These are phyloP conservation scores for Melaleuca alternifolia DNA, from an alignment of 345 rosid species.

Conservation along the genomic window DNA sequence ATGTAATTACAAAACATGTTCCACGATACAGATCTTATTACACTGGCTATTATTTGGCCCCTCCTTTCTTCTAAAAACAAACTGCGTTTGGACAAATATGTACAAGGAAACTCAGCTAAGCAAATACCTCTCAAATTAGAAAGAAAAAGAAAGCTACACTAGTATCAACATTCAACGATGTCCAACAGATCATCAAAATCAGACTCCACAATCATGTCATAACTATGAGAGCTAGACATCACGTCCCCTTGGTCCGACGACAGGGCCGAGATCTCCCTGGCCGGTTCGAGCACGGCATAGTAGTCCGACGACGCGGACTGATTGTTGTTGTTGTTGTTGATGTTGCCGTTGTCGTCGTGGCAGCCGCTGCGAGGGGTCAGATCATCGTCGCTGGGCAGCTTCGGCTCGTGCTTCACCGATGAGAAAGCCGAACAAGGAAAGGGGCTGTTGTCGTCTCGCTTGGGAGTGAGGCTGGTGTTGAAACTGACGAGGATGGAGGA, in stretches of 20 bases:
- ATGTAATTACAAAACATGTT: not conserved
- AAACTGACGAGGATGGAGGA: conserved; percentile 27
- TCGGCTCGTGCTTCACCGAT: not conserved
- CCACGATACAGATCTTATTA: not conserved
- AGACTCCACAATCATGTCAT: not conserved
- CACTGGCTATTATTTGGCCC: not conserved
- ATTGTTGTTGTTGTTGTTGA: not conserved
- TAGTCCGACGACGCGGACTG: not conserved
- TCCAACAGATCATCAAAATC: not conserved
- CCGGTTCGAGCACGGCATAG: not conserved
- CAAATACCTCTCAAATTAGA: not conserved
- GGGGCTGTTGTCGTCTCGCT: not conserved
- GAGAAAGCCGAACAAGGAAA: not conserved
- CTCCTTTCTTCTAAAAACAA: not conserved
- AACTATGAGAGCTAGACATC: not conserved
- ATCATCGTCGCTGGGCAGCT: not conserved
- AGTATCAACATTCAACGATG: not conserved
- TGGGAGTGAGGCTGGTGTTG: not conserved
- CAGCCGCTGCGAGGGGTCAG: not conserved
- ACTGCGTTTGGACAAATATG: not conserved
- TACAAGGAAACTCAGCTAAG: not conserved
- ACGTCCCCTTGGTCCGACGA: conserved; percentile 1
- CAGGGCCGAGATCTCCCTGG: not conserved
- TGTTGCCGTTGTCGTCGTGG: not conserved
- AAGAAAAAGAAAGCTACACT: not conserved